A percentile compares a stretch with the other conserved stretches of the same genome.
Conservation (phyloP, 1,139 yeast species). For the Hemisphaericaspora xylofermentans region DNA sequence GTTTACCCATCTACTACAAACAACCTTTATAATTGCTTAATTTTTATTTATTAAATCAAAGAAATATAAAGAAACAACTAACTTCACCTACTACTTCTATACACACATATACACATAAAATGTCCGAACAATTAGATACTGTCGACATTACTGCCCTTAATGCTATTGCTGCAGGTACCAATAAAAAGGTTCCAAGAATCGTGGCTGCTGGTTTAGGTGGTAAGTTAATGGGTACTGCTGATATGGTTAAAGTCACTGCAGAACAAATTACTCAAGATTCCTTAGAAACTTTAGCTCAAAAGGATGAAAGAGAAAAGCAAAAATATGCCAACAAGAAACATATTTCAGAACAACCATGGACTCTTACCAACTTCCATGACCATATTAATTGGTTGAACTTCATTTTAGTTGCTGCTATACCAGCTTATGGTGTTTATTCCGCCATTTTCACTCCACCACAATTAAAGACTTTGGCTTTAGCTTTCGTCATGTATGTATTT, state of each 20-base stretch:
- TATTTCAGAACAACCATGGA: conserved; percentile 92
- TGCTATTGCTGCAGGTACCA: conserved; percentile 87
- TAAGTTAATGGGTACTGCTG: conserved; percentile 75
- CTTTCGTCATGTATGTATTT: conserved; percentile 60
- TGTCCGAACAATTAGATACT: conserved; percentile 34
- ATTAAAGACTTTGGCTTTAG: conserved; percentile 58
- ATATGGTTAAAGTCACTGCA: conserved; percentile 64
- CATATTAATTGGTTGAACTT: conserved; percentile 94
- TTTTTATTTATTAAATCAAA: not conserved
- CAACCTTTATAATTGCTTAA: too few relatives aligned
- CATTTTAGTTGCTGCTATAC: conserved; percentile 71
- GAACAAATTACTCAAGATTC: conserved; percentile 58
- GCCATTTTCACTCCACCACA: conserved; percentile 55
- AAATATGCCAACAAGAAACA: conserved; percentile 55
- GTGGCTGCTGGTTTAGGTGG: conserved; percentile 81
- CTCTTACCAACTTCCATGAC: conserved; percentile 74
- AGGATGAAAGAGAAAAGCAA: conserved; percentile 53
- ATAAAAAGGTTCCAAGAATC: conserved; percentile 65
- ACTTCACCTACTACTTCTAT: not conserved
- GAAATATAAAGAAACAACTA: not conserved
- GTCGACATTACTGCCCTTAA: conserved; percentile 75
- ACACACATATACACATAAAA: conserved; percentile 2
- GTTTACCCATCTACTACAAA: too few relatives aligned
- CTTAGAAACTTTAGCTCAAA: conserved; percentile 48
- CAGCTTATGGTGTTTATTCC: conserved; percentile 57